Percentiles rank a stretch among this genome's conserved stretches.
Conservation (phyloP, 306 rosid genomes). For the Quercus alba region DNA sequence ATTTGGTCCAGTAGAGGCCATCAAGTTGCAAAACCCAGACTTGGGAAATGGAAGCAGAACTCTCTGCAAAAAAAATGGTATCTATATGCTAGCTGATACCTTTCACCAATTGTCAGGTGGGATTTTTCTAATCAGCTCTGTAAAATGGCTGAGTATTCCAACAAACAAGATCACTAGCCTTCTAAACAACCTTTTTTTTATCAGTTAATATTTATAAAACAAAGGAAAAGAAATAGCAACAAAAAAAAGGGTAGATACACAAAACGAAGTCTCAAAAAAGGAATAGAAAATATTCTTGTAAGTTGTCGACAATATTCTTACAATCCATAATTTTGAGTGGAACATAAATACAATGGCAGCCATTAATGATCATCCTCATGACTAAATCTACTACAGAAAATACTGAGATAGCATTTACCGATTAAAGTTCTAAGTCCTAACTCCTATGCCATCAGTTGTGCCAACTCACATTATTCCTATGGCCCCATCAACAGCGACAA, state of each 20-base stretch:
- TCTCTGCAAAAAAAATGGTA: no score
- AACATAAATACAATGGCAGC: background rate
- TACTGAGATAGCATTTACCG: background rate
- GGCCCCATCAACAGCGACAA: background rate
- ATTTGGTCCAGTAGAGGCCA: no score
- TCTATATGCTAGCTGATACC: no score
- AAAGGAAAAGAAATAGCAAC: background rate
- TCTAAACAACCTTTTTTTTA: background rate
- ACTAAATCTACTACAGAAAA: no score
- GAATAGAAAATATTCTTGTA: background rate
- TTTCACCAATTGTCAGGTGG: no score
- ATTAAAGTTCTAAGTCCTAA: background rate
- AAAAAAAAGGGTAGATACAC: background rate
- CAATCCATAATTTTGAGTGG: background rate
- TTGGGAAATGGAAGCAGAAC: no score
- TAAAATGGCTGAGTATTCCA: no score
- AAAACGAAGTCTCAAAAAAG: background rate
- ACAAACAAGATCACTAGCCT: background rate
- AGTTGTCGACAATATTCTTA: background rate
- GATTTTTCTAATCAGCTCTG: no score
- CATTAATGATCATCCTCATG: no score
- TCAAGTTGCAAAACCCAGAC: no score
- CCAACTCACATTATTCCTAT: background rate
- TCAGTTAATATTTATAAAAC: background rate
- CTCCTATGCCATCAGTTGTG: background rate